These are phyloP conservation scores for Paratinospora sagittata DNA, from an alignment of 164 flowering plant species.

Conservation along the genomic window DNA sequence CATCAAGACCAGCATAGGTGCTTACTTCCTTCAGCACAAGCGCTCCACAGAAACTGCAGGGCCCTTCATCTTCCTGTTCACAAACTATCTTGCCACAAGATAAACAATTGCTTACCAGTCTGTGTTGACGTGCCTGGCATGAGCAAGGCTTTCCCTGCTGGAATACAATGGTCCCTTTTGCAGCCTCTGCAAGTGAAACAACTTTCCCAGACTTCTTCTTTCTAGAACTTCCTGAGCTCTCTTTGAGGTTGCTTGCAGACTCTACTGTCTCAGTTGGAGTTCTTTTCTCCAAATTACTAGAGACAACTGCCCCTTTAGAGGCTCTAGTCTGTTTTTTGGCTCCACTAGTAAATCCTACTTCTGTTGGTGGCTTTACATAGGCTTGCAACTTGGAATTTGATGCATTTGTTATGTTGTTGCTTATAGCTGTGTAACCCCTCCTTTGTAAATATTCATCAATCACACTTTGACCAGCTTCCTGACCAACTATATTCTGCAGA, in stretches of 20 bases:
- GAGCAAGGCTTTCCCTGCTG: conserved; percentile 93
- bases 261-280: conserved; percentile 23
- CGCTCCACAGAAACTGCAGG: conserved; percentile 85
- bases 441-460: conserved; percentile 70
- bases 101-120: conserved; percentile 83
- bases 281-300: conserved; percentile 28
- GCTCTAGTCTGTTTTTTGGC: conserved; percentile 42
- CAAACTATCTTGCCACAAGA: conserved; percentile 96
- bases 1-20: conserved; percentile 82
- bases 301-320: conserved; percentile 35
- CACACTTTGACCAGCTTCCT: conserved; percentile 65
- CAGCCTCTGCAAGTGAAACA: conserved; percentile 88
- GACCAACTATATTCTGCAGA: conserved; percentile 80
- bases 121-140: conserved; percentile 88
- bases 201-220: conserved; percentile 82
- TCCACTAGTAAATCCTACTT: conserved; percentile 34
- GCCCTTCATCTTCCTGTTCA: conserved; percentile 98
- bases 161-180: conserved; percentile 84
- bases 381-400: conserved; percentile 50
- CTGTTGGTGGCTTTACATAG: conserved; percentile 67
- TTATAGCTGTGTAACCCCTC: conserved; percentile 49
- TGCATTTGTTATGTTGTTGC: conserved; percentile 22
- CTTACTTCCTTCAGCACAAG: conserved; percentile 89
- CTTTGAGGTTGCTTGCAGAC: conserved; percentile 26
- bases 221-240: conserved; percentile 38